Evolutionary conservation across 371 early-diverging fungal species (phyloP).

Genomic region (Conidiobolus incongruus): DNA sequence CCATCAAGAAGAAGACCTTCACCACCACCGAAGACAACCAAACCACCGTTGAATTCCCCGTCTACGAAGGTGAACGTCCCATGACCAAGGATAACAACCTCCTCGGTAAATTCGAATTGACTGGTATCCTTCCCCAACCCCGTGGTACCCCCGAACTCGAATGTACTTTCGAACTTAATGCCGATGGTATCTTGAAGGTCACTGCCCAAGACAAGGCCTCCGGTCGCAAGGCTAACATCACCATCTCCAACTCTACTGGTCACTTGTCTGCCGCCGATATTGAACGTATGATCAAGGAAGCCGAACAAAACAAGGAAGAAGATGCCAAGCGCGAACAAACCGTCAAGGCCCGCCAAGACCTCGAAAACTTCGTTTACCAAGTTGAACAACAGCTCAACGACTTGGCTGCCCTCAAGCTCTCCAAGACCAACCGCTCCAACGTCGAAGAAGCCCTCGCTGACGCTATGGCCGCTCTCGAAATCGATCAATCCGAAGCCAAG

Average conservation of each 20-base stretch:
- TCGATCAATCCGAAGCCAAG: conserved; percentile 36
- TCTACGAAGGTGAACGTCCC: conserved; percentile 84
- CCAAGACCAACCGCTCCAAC: conserved; percentile 59
- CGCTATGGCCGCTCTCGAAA: conserved; percentile 35
- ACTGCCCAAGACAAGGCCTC: conserved; percentile 82
- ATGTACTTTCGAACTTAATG: conserved; percentile 85
- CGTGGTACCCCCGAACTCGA: conserved; percentile 81
- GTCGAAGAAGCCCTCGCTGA: conserved; percentile 61
- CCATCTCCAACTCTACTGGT: conserved; percentile 78
- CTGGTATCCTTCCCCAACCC: conserved; percentile 70
- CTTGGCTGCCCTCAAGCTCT: conserved; percentile 61
- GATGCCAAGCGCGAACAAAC: conserved; percentile 59
- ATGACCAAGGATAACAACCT: conserved; percentile 84
- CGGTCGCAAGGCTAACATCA: conserved; percentile 68
- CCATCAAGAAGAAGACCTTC: conserved; percentile 76
- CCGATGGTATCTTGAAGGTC: conserved; percentile 88
- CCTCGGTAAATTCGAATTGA: conserved; percentile 77
- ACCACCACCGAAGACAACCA: conserved; percentile 91
- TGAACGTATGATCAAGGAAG: conserved; percentile 74
- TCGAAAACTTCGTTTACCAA: conserved; percentile 75
- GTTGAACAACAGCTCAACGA: conserved; percentile 28
- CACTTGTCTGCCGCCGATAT: conserved; percentile 78
- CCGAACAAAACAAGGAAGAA: conserved; percentile 66
- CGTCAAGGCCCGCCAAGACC: conserved; percentile 63
- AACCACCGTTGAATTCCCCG: conserved; percentile 74